These are phyloP conservation scores for Candida sanyiensis DNA, from an alignment of 805 yeast species.

Conservation along the genomic window DNA sequence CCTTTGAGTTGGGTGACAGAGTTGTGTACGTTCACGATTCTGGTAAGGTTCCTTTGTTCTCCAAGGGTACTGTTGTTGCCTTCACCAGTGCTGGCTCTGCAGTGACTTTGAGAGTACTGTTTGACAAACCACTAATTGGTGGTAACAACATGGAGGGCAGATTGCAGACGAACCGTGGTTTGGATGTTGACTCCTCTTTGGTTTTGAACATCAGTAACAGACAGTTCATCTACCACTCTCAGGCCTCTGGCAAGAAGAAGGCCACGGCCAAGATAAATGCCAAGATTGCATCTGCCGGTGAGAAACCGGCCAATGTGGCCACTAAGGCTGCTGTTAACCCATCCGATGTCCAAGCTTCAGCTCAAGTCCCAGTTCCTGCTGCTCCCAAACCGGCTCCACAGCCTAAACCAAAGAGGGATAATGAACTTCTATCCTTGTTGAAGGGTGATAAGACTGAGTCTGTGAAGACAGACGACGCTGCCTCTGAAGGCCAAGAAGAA, in stretches of 20 bases:
- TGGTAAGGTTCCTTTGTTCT: slow-evolving; percentile 83
- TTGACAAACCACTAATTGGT: slow-evolving; percentile 76
- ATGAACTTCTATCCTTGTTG: slow-evolving; percentile 40
- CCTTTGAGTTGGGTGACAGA: slow-evolving; percentile 83
- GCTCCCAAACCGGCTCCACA: slow-evolving; percentile 18
- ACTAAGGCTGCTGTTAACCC: neutral
- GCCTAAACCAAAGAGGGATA: slow-evolving; percentile 19
- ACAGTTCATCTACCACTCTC: slow-evolving; percentile 73
- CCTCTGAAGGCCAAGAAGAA: slow-evolving; percentile 16
- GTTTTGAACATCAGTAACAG: slow-evolving; percentile 70
- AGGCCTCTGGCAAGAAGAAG: slow-evolving; percentile 41
- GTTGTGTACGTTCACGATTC: slow-evolving; percentile 77
- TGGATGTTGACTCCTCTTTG: slow-evolving; percentile 74
- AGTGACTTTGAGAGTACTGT: slow-evolving; percentile 65
- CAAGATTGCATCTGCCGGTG: slow-evolving; percentile 1
- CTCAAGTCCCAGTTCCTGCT: slow-evolving; percentile 2
- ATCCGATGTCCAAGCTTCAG: neutral
- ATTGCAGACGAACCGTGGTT: slow-evolving; percentile 72
- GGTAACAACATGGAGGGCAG: slow-evolving; percentile 81
- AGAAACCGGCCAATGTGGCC: slow-evolving; percentile 4
- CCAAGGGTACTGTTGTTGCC: slow-evolving; percentile 86
- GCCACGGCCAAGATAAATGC: slow-evolving; percentile 12
- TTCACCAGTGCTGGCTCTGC: slow-evolving; percentile 53
- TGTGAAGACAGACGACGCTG: slow-evolving; percentile 14
- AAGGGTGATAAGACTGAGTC: slow-evolving; percentile 28